A percentile compares a stretch with the other conserved stretches of the same genome.
phyloP scores from a whole-genome alignment of 257 asterid genomes.

The Lycium ferocissimum region DNA sequence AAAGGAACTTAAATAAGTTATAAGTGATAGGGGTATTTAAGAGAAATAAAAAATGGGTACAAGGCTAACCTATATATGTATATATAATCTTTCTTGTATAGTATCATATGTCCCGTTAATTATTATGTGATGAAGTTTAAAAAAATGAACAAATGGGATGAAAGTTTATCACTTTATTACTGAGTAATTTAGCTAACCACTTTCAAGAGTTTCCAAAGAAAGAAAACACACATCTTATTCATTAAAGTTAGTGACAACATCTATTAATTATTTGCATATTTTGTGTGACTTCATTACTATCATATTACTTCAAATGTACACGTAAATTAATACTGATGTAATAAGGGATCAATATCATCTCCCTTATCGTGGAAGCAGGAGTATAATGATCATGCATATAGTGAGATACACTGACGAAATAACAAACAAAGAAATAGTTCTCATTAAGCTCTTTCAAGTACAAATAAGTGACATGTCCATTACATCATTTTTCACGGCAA shows the following conservation, averaged over 20 bases:
- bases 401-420: slow-evolving; percentile 1
- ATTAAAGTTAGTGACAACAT: not conserved
- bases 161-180: not conserved
- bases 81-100: too few species aligned
- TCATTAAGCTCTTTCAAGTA: not conserved
- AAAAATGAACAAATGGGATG: not conserved
- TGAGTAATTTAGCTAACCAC: not conserved
- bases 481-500: not conserved
- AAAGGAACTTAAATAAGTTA: too few species aligned
- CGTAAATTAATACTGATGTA: not conserved
- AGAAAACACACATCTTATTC: not conserved
- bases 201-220: not conserved
- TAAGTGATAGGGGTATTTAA: too few species aligned
- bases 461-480: not conserved
- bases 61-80: too few species aligned
- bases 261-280: not conserved
- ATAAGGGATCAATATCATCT: not conserved
- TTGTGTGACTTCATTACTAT: not conserved
- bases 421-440: not conserved
- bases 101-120: not conserved
- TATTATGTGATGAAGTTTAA: not conserved
- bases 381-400: not conserved
- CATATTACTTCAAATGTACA: slow-evolving; percentile 17
- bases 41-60: too few species aligned
- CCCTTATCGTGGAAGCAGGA: slow-evolving; percentile 8